Evolutionary conservation across 1,284 basidiomycete genomes (phyloP), one percentile per base, ranked within the genome.

Genomic region (Moesziomyces sp.): DNA sequence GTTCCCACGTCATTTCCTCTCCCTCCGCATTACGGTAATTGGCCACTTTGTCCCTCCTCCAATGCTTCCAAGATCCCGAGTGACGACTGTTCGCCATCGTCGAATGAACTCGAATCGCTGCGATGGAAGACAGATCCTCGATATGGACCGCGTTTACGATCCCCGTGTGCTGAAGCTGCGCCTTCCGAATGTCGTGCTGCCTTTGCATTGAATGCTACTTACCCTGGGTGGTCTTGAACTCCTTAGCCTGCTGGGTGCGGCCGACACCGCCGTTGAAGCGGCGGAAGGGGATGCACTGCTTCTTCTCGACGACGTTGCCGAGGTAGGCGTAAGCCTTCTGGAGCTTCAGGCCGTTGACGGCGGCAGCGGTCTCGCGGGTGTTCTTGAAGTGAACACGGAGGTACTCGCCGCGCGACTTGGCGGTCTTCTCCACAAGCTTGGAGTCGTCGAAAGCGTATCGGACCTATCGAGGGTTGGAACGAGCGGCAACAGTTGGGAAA

Each of bases 321-420:
- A 99, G 92, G 89, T 97, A 98, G 76, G 90, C 86, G 88, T 96
- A 96, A 50, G 97, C 97, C 88, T 98, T 98, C 82, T 91, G 90
- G 86, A 99, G 89, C 86, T 93, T 93, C 87, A 97, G 88, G 85
- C 97, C 97, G 92, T 77, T 74, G 79, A 85, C 68, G 55, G 84
- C 84, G 53, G 84, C 85, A 35, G 84, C 85, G 60, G 84, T 85
- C 80, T 86, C 86, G 82, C 95, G 92, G 90, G 97, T 98, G 90
- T 99, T 99, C 92, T 99, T 99, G 91, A 97, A 99, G 89, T 99
- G 97, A 66, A 96, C 97, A 82, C 95, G 93, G 85, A 98, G 90
- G 89, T 98, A 97, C 88, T 95, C 92, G 83, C 95, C 95, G 84
- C 93, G 92, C 73, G 95, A 92, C 64, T 74, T 70, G 58, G 81